A percentile compares a stretch with the other conserved stretches of the same genome.
Evolutionary conservation across 495 filamentous ascomycete species (phyloP).

Genomic region (Penicilliopsis zonata): DNA sequence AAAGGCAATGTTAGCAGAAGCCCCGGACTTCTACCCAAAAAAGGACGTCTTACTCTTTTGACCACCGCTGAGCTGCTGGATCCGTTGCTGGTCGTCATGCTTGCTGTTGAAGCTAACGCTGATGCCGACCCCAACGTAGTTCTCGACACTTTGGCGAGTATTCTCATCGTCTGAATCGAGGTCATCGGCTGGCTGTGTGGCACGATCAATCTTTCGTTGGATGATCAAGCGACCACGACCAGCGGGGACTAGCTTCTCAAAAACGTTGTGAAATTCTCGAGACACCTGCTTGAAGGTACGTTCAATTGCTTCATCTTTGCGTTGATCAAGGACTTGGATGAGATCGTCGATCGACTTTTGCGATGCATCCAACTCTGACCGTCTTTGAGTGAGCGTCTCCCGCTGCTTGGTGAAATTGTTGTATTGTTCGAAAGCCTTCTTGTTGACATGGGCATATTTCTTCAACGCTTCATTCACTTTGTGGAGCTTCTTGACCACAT

Average conservation of each 20-base stretch:
- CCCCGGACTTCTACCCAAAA: background rate
- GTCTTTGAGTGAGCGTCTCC: constrained; percentile 66
- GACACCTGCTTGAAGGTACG: constrained; percentile 97
- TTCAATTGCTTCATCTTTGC: constrained; percentile 89
- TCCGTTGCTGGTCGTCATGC: constrained; percentile 93
- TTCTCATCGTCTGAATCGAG: constrained; percentile 51
- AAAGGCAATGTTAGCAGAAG: constrained; percentile 5
- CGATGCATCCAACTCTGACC: constrained; percentile 71
- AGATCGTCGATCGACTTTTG: constrained; percentile 82
- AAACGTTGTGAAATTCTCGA: constrained; percentile 80
- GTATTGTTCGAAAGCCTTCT: constrained; percentile 98
- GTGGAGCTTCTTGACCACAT: constrained; percentile 72
- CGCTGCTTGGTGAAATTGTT: constrained; percentile 91
- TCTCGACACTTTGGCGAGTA: constrained; percentile 65
- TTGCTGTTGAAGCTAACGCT: constrained; percentile 98
- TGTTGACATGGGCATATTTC: constrained; percentile 96
- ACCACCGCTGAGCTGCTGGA: constrained; percentile 91
- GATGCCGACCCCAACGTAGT: constrained; percentile 97
- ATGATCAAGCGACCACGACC: constrained; percentile 88
- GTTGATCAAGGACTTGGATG: constrained; percentile 81
- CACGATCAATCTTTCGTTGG: constrained; percentile 73
- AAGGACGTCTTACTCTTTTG: constrained; percentile 69
- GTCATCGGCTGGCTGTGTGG: constrained; percentile 48
- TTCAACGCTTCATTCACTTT: constrained; percentile 91
- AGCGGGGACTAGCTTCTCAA: constrained; percentile 89